A percentile compares a stretch with the other conserved stretches of the same genome.
Conservation (phyloP, 1,284 basidiomycete species). For the Schizophyllum amplum region DNA sequence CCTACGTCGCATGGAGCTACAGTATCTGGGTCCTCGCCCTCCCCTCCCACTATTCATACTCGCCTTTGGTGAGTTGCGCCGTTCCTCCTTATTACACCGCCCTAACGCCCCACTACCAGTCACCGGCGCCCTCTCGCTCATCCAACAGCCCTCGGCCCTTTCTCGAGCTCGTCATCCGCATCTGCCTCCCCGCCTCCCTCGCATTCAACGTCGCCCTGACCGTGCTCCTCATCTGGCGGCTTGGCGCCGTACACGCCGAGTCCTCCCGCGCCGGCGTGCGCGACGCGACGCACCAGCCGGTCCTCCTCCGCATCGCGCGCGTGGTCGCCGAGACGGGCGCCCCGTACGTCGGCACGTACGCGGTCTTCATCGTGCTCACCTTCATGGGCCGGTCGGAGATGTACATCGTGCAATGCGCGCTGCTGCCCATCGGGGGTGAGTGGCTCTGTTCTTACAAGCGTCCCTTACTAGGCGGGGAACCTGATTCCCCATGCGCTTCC, state of each 20-base stretch:
- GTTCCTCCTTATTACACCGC: no score
- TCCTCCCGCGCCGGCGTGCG: not conserved
- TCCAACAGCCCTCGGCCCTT: not conserved
- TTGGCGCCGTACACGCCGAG: not conserved
- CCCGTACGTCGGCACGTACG: not conserved
- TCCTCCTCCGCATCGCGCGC: not conserved
- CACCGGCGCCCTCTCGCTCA: not conserved
- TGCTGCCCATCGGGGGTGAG: not conserved
- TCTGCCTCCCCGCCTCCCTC: not conserved
- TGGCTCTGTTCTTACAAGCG: not conserved
- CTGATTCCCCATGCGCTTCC: no score
- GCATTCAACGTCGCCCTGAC: not conserved
- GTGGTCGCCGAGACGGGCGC: not conserved
- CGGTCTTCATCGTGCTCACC: constrained; percentile 8
- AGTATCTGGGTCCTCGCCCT: not conserved
- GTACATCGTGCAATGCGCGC: not conserved
- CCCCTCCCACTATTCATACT: not conserved
- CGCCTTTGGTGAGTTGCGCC: not conserved
- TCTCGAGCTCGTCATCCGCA: not conserved
- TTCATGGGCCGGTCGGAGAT: constrained; percentile 1
- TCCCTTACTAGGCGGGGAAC: no score
- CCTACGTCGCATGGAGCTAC: not conserved
- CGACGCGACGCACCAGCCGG: not conserved
- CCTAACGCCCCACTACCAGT: not conserved
- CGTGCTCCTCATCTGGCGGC: not conserved